Evolutionary conservation across 805 yeast species (phyloP).

Genomic region (Torulaspora maleeae): DNA sequence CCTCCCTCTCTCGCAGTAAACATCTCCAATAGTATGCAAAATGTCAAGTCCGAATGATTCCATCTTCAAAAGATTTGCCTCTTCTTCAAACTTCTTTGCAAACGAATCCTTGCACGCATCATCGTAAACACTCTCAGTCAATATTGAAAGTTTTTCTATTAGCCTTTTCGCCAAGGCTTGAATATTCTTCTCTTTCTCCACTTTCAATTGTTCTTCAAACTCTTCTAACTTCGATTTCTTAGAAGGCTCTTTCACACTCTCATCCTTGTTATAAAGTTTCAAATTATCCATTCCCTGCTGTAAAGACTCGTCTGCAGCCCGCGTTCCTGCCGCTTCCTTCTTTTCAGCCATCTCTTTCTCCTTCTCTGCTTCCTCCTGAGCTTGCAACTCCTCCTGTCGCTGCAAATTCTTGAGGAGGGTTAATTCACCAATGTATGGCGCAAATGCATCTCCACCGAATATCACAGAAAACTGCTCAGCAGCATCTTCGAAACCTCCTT

Average conservation of each 20-base stretch:
- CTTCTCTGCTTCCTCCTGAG: conserved; percentile 42
- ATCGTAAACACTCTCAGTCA: conserved; percentile 61
- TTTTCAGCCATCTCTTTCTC: conserved; percentile 21
- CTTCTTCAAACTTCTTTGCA: conserved; percentile 60
- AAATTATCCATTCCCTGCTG: conserved; percentile 8
- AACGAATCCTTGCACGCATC: conserved; percentile 60
- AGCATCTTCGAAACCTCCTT: conserved; percentile 72
- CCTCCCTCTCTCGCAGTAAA: conserved; percentile 60
- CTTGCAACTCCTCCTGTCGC: conserved; percentile 50
- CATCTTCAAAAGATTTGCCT: conserved; percentile 77
- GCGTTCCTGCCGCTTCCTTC: conserved; percentile 4
- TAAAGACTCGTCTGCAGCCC: conserved; percentile 1
- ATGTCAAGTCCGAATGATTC: conserved; percentile 84
- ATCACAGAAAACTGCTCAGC: conserved; percentile 64
- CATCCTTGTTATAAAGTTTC: conserved; percentile 12
- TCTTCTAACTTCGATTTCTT: conserved; percentile 47
- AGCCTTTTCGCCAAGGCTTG: conserved; percentile 58
- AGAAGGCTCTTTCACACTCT: conserved; percentile 38
- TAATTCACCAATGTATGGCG: conserved; percentile 82
- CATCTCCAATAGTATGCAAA: conserved; percentile 67
- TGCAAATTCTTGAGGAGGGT: conserved; percentile 72
- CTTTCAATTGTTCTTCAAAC: conserved; percentile 71
- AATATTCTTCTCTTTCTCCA: conserved; percentile 61
- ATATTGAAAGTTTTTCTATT: conserved; percentile 47
- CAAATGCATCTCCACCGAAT: conserved; percentile 88